Conservation (phyloP, 1,139 yeast species). For the Magnusiomyces clavatus region DNA sequence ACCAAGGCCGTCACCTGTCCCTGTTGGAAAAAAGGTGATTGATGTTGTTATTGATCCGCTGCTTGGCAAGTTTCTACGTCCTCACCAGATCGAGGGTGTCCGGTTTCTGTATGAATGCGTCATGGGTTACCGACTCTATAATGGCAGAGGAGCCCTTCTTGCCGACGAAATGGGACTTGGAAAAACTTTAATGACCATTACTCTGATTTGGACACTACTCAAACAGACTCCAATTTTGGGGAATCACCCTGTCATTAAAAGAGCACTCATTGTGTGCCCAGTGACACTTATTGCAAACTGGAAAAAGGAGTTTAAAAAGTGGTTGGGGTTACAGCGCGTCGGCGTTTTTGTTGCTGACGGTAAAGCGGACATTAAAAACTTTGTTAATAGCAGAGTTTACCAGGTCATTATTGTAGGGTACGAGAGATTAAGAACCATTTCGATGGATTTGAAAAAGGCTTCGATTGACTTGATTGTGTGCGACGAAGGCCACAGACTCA, state of each 20-base stretch:
- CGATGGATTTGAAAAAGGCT: conserved; percentile 44
- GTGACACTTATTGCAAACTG: conserved; percentile 84
- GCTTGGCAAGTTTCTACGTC: conserved; percentile 50
- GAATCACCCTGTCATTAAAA: conserved; percentile 39
- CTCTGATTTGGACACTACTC: conserved; percentile 75
- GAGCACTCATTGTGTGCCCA: conserved; percentile 81
- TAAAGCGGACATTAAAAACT: conserved; percentile 52
- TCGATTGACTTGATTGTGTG: conserved; percentile 72
- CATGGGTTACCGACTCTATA: conserved; percentile 50
- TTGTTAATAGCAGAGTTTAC: conserved; percentile 63
- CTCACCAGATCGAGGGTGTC: conserved; percentile 84
- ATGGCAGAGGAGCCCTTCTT: conserved; percentile 69
- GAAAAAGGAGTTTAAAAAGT: conserved; percentile 80
- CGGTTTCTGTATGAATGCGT: conserved; percentile 73
- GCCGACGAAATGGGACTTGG: conserved; percentile 99
- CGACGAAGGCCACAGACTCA: conserved; percentile 91
- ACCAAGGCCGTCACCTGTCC: conserved; percentile 28
- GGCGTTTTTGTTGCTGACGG: conserved; percentile 32
- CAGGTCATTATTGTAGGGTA: conserved; percentile 83
- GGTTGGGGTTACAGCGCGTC: conserved; percentile 68
- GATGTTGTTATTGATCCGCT: conserved; percentile 69
- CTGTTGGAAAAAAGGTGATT: conserved; percentile 21
- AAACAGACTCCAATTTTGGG: conserved; percentile 57
- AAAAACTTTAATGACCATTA: conserved; percentile 78
- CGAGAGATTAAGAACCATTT: conserved; percentile 60